phyloP scores from a whole-genome alignment of 805 yeast species.

The Jamesozyma hellenica region DNA sequence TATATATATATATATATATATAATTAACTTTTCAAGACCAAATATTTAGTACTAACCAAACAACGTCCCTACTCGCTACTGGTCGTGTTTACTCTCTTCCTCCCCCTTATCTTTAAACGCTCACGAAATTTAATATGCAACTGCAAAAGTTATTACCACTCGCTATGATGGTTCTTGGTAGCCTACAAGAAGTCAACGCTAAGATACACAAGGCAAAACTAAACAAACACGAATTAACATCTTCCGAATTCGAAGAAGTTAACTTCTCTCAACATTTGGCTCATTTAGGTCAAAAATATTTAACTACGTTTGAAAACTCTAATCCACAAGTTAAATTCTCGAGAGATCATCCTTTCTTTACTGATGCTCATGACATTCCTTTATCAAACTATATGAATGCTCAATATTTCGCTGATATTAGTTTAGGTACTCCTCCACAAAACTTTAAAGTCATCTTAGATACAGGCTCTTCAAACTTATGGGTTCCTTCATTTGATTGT shows the following conservation, averaged over 20 bases:
- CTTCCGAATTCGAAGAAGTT: constrained; percentile 43
- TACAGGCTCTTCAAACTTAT: constrained; percentile 92
- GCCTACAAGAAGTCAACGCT: constrained; percentile 33
- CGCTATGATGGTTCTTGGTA: constrained; percentile 20
- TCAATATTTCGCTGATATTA: constrained; percentile 88
- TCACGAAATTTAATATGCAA: constrained; percentile 12
- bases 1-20: no score
- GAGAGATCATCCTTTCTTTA: constrained; percentile 16
- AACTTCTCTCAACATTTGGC: constrained; percentile 44
- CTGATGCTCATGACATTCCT: constrained; percentile 56
- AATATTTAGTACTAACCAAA: no score
- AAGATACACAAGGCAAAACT: constrained; percentile 47
- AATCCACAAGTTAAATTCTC: constrained; percentile 33
- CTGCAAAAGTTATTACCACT: constrained; percentile 23
- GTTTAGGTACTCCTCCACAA: constrained; percentile 90
- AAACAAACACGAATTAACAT: constrained; percentile 41
- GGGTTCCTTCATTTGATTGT: constrained; percentile 91
- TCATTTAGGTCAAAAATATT: constrained; percentile 54
- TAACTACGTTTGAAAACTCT: constrained; percentile 38
- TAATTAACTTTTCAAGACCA: no score
- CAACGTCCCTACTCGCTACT: no score
- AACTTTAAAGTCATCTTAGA: constrained; percentile 87
- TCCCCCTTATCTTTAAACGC: no score
- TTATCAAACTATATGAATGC: constrained; percentile 91
- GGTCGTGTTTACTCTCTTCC: no score